phyloP scores from a whole-genome alignment of 176 grass and related monocot genomes.

The Thalia dealbata region DNA sequence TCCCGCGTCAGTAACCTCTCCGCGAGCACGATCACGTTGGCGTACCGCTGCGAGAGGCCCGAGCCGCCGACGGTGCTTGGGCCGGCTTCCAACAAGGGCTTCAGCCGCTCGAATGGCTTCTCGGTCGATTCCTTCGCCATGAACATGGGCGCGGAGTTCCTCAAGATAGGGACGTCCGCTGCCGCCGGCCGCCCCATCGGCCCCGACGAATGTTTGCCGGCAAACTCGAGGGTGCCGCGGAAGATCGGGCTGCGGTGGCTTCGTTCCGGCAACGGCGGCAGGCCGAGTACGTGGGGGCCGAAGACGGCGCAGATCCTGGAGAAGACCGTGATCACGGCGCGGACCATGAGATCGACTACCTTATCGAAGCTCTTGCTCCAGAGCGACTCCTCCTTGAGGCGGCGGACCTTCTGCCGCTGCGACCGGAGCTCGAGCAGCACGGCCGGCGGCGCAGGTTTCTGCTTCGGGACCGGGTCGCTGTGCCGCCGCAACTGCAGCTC shows the following conservation, averaged over 20 bases:
- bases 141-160: constrained; percentile 67
- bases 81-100: constrained; percentile 24
- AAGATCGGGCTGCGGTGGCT: not conserved
- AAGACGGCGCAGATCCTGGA: constrained; percentile 44
- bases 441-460: constrained; percentile 9
- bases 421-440: constrained; percentile 51
- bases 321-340: constrained; percentile 49
- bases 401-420: constrained; percentile 50
- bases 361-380: constrained; percentile 64
- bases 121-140: constrained; percentile 13
- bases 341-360: constrained; percentile 50
- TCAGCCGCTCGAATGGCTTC: constrained; percentile 5
- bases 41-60: constrained; percentile 51
- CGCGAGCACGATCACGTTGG: constrained; percentile 48
- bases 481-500: constrained; percentile 35
- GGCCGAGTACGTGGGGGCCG: constrained; percentile 34
- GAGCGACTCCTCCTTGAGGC: constrained; percentile 65
- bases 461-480: constrained; percentile 59
- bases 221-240: not conserved
- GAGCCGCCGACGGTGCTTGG: constrained; percentile 43
- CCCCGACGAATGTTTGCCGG: constrained; percentile 32
- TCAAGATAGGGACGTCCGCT: constrained; percentile 6
- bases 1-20: constrained; percentile 36
- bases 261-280: constrained; percentile 22
- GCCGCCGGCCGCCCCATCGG: constrained; percentile 26